Base-by-base conservation (phyloP, 106 monocot species). In the Chionographis japonica region DNA sequence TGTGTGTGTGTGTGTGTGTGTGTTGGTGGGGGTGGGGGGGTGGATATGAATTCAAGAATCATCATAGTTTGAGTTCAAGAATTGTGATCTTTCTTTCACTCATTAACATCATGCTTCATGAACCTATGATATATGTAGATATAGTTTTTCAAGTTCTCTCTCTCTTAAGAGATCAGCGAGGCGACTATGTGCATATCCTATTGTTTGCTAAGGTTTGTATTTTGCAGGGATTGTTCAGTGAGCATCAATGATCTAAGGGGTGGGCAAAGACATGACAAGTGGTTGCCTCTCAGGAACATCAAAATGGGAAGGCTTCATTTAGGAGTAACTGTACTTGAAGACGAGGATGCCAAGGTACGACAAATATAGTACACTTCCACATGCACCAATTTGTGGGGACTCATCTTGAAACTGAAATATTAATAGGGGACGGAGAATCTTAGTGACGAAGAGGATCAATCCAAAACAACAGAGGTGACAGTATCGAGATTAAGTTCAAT, bases 241-340 rank as follows among this genome's bases (percentile, higher is more conserved):
- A 73, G 85, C 58, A 71, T 89, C 37, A 75, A 80, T 52, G 76
- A 87, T 0, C 59, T 85, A 14, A 82, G 76, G 62, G 92, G 80
- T 62, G 92, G 97, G 53, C 78, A 77, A 54, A 87, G 92, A 68
- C 86, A 98, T 81, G 97, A 98, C 42, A 81, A 77, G 54, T 98
- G 97, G 97, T 12, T 93, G 40, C 16, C 80, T 15, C 59, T 98
- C 50, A 56, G 72, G 52, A 85, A 92, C 52, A 72, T 92, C 42
- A 92, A 90, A 58, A 85, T 65, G 76, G 97, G 97, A 74, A 87
- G 81, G 57, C 60, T 92, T 56, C 97, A 78, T 63, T 52, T 98
- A 11, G 92, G 89, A 57, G 61, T 98, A 56, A 98, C 97, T 41
- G 65, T 95, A 39, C 13, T 77, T 64, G 83, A 85, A 70, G 80